Percentiles rank a stretch among this genome's conserved stretches.
Evolutionary conservation across 176 grass and related monocot genomes (phyloP).

Genomic region (Tillandsia fasciculata): DNA sequence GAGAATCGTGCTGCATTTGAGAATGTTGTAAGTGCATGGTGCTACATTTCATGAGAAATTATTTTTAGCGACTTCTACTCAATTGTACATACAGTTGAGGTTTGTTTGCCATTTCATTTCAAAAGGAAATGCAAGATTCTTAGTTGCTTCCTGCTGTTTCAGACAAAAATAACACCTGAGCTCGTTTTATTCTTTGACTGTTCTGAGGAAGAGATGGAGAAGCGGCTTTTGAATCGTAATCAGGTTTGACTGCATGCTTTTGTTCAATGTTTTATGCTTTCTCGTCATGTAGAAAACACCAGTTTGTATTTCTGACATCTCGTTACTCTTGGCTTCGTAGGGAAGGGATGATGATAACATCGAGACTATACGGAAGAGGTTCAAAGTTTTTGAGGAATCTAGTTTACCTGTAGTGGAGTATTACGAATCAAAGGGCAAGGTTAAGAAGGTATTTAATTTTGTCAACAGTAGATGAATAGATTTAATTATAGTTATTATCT

Average conservation of each 20-base stretch:
- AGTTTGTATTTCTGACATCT: conserved; percentile 16
- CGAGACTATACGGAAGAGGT: conserved; percentile 91
- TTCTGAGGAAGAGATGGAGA: conserved; percentile 87
- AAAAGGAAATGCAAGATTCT: background rate
- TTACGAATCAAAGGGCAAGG: conserved; percentile 48
- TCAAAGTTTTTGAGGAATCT: conserved; percentile 81
- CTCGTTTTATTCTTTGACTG: conserved; percentile 88
- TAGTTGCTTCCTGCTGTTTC: conserved; percentile 23
- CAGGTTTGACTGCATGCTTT: conserved; percentile 39
- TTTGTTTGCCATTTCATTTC: conserved; percentile 6
- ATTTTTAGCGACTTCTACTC: conserved; percentile 4
- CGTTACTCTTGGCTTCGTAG: conserved; percentile 27
- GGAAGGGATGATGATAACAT: conserved; percentile 98
- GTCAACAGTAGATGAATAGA: background rate
- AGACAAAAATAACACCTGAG: conserved; percentile 77
- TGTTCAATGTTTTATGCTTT: conserved; percentile 1
- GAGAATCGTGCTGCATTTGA: conserved; percentile 88
- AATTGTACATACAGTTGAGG: background rate
- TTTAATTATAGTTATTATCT: background rate
- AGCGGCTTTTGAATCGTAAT: conserved; percentile 70
- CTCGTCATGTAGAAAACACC: background rate
- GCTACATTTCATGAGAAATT: background rate
- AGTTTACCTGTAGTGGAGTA: conserved; percentile 90
- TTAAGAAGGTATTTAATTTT: conserved; percentile 56
- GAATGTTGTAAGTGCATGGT: conserved; percentile 45